Evolutionary conservation across 768 basidiomycete genomes (phyloP).

Genomic region (Lentinus brumalis): DNA sequence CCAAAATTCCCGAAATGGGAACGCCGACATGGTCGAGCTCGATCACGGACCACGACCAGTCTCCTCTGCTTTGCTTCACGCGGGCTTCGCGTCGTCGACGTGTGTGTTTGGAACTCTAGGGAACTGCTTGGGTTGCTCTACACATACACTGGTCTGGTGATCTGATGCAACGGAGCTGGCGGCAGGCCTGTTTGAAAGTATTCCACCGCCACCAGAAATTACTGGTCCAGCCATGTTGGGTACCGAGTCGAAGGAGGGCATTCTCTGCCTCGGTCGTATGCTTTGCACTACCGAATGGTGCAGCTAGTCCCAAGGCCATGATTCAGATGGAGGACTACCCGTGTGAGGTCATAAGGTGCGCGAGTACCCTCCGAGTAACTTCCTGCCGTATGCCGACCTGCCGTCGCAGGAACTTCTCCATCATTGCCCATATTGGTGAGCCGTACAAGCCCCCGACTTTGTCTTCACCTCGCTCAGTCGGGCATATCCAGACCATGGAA

Average conservation of each 20-base stretch:
- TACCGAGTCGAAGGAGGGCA: slow-evolving; percentile 27
- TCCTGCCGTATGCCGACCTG: not conserved
- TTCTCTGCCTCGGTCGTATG: slow-evolving; percentile 34
- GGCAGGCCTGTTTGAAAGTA: slow-evolving; percentile 26
- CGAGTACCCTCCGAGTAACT: not conserved
- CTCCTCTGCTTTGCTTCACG: not conserved
- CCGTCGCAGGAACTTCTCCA: slow-evolving; percentile 79
- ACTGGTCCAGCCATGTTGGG: slow-evolving; percentile 43
- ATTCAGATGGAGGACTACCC: slow-evolving; percentile 63
- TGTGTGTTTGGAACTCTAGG: not conserved
- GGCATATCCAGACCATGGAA: slow-evolving; percentile 75
- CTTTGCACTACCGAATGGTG: slow-evolving; percentile 32
- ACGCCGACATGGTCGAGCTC: not conserved
- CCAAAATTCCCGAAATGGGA: not conserved
- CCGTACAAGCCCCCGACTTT: not conserved
- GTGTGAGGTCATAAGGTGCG: slow-evolving; percentile 68
- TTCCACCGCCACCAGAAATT: slow-evolving; percentile 18
- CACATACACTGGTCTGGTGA: not conserved
- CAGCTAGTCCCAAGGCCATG: slow-evolving; percentile 31
- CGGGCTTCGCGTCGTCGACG: not conserved
- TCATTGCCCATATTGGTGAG: slow-evolving; percentile 92
- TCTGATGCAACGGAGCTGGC: slow-evolving; percentile 28
- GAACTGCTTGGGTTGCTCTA: not conserved
- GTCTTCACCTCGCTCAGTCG: not conserved
- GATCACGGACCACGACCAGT: not conserved